Evolutionary conservation across 768 basidiomycete species (phyloP), one percentile per base, ranked within the genome.

Genomic region (Strobilomyces dryophilus): DNA sequence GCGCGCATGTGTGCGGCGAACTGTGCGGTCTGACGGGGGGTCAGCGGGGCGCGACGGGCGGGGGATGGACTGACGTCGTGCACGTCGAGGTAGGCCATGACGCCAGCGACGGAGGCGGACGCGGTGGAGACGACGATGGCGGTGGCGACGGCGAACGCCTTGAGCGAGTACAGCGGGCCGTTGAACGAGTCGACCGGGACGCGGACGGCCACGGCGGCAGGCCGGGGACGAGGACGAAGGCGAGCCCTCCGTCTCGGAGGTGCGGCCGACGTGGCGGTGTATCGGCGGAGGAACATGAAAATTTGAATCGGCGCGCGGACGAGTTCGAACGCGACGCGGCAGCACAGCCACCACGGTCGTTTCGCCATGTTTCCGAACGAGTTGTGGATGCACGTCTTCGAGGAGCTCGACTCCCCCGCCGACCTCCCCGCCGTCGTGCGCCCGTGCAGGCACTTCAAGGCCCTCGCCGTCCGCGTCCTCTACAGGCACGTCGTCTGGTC

Each of bases 111-210:
- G 5, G 79, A 65, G 0, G 65, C 70, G 6, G 73, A 65, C 0
- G 79, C 84, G 24, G 78, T 72, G 4, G 75, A 66, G 0, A 75
- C 60, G 24, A 88, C 86, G 32, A 85, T 61, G 10, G 77, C 61
- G 0, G 87, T 89, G 5, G 87, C 85, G 39, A 87, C 75, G 3
- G 76, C 72, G 37, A 90, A 82, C 0, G 87, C 87, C 58, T 85
- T 85, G 5, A 79, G 70, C 1, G 79, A 77, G 57, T 82, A 76
- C 2, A 86, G 51, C 0, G 78, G 78, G 0, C 75, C 79, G 42
- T 79, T 80, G 59, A 78, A 77, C 35, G 70, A 65, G 52, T 75
- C 27, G 4, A n/a, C 37, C n/a, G 37, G 37, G 37, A 18, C 37
- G 1, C n/a, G 37, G 37, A 27, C 27, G 27, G 27, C 5, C 5